Percentiles rank a stretch among this genome's conserved stretches.
phyloP scores from a whole-genome alignment of 108 stramenopile genomes.

The Seminavis robusta region DNA sequence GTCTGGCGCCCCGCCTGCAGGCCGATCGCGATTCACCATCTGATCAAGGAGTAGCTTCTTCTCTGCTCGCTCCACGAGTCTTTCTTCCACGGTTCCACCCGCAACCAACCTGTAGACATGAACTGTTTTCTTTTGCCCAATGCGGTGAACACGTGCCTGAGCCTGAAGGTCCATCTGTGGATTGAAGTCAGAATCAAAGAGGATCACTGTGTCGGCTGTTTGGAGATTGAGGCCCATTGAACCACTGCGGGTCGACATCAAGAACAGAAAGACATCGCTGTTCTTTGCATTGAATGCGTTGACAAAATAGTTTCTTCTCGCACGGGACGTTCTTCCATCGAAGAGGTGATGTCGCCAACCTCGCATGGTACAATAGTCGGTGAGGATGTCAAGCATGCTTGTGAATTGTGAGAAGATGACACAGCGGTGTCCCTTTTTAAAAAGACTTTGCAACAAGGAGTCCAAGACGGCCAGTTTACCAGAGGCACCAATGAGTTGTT shows the following conservation, averaged over 20 bases:
- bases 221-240: slow-evolving; percentile 93
- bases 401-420: slow-evolving; percentile 93
- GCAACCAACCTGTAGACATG: slow-evolving; percentile 85
- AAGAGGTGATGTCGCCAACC: slow-evolving; percentile 82
- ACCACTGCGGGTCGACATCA: slow-evolving; percentile 92
- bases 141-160: slow-evolving; percentile 90
- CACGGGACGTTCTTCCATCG: slow-evolving; percentile 74
- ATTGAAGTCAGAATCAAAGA: slow-evolving; percentile 68
- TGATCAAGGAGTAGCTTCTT: slow-evolving; percentile 79
- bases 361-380: slow-evolving; percentile 74
- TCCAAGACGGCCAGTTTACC: slow-evolving; percentile 83
- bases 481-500: slow-evolving; percentile 66
- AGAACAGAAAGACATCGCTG: slow-evolving; percentile 75
- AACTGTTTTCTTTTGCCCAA: slow-evolving; percentile 90
- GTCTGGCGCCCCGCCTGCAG: neutral
- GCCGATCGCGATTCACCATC: slow-evolving; percentile 65
- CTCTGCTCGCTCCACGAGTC: slow-evolving; percentile 78
- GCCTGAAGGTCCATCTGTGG: slow-evolving; percentile 92
- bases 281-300: slow-evolving; percentile 85
- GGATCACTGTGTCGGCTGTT: slow-evolving; percentile 91
- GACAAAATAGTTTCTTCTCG: slow-evolving; percentile 78
- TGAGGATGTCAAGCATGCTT: slow-evolving; percentile 80
- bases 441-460: slow-evolving; percentile 60
- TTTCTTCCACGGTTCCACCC: slow-evolving; percentile 86
- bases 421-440: slow-evolving; percentile 70